Base-by-base conservation (phyloP, 768 basidiomycete species). In the Amanita rimosa region DNA sequence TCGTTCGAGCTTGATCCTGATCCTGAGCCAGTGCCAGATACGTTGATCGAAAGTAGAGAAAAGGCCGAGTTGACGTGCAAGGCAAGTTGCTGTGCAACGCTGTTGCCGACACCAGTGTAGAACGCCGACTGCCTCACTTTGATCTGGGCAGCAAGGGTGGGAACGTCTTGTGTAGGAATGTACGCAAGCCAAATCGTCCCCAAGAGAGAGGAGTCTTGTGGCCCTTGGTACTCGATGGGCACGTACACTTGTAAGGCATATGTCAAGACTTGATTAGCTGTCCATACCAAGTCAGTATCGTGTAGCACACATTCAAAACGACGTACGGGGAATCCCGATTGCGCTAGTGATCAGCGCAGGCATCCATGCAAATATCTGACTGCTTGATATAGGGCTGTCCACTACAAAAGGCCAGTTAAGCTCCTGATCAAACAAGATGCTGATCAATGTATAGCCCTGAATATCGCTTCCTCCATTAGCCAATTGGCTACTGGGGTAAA, bases 391-490 rank as follows among this genome's bases (percentile, higher is more conserved):
- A 6, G 64, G 51, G 51, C 69, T 79, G 11, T 54, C 54, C 35
- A 80, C 76, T 3, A 92, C 85, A 54, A 81, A 88, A 0, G 55
- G 16, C 91, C 91, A 94, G 49, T 73, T 74, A 51, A 93, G 67
- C 19, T 51, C 57, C 3, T 57, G 40, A 47, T 78, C 72, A 62
- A 90, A 84, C 52, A 88, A 57, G 35, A 94, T 56, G 45, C 74
- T 83, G 61, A 91, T 76, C 52, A 81, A 51, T 9, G 71, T 68
- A 50, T 67, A 74, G 0, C 62, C 70, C 11, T 39, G 47, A 26
- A 76, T 50, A 52, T 63, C 66, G 17, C 53, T 55, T 53, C 33
- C 26, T 19, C 27, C 38, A 44, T 60, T 16, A 44, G 58, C 53
- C 7, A 68, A 35, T 35, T 53, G 58, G 14, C 57, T 58, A 5